Conservation (phyloP, 495 filamentous ascomycete species). For the Aspergillus asperescens region DNA sequence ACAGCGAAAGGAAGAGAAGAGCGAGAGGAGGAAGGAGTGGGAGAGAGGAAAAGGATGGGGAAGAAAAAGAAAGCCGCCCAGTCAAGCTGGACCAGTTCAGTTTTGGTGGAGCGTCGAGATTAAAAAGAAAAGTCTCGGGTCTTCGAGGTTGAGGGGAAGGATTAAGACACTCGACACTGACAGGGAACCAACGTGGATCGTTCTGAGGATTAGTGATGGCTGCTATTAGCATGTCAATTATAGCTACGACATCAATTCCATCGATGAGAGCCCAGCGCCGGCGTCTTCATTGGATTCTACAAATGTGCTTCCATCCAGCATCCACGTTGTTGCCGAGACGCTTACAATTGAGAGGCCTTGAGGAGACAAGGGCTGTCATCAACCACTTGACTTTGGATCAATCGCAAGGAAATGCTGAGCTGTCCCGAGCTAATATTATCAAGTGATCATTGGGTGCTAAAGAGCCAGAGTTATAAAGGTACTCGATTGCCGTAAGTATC, state of each 20-base stretch:
- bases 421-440: too few relatives aligned
- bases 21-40: slow-evolving; percentile 22
- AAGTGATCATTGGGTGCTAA: background rate
- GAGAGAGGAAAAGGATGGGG: slow-evolving; percentile 20
- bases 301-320: background rate
- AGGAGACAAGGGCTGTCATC: background rate
- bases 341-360: slow-evolving; percentile 5
- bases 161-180: background rate
- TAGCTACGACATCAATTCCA: slow-evolving; percentile 1
- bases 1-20: slow-evolving; percentile 22
- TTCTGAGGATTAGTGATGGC: background rate
- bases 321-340: slow-evolving; percentile 10
- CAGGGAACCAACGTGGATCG: background rate
- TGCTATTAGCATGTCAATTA: background rate
- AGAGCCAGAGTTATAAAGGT: background rate
- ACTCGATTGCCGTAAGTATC: slow-evolving; percentile 1
- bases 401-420: too few relatives aligned
- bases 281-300: slow-evolving; percentile 10
- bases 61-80: slow-evolving; percentile 21
- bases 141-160: slow-evolving; percentile 19
- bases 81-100: background rate
- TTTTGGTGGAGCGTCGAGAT: slow-evolving; percentile 32
- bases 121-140: slow-evolving; percentile 37
- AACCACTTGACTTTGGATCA: background rate
- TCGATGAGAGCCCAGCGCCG: slow-evolving; percentile 1